Conservation (phyloP, 345 rosid species). For the Gossypium ekmanianum region DNA sequence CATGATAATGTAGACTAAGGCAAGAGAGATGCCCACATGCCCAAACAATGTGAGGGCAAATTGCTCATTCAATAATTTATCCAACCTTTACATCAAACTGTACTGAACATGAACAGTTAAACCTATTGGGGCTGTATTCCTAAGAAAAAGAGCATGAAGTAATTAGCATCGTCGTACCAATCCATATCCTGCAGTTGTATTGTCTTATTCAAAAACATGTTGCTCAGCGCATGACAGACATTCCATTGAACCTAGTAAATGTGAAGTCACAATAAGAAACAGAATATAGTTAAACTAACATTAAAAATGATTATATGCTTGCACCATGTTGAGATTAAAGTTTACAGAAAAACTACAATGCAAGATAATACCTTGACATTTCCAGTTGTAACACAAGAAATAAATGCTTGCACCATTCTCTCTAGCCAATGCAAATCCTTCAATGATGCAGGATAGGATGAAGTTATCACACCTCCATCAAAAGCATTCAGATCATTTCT, state of each 20-base stretch:
- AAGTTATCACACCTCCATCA: constrained; percentile 10
- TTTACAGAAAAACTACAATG: background rate
- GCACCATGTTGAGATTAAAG: background rate
- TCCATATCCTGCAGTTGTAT: constrained; percentile 71
- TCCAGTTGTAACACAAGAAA: constrained; percentile 92
- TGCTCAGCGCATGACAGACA: constrained; percentile 89
- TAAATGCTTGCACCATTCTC: constrained; percentile 81
- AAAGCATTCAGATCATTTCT: constrained; percentile 16
- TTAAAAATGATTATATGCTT: background rate
- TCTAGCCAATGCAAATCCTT: constrained; percentile 49
- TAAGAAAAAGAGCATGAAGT: constrained; percentile 19
- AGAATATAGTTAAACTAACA: constrained; percentile 5
- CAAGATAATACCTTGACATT: constrained; percentile 74
- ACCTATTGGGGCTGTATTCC: background rate
- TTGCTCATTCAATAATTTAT: background rate
- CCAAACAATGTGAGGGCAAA: constrained; percentile 1
- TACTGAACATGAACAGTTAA: background rate
- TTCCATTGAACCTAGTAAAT: constrained; percentile 92
- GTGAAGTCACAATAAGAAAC: constrained; percentile 16
- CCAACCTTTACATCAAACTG: constrained; percentile 8
- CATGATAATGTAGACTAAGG: background rate
- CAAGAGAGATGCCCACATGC: background rate
- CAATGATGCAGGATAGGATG: constrained; percentile 25
- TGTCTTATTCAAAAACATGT: constrained; percentile 74
- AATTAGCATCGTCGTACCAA: constrained; percentile 50